Base-by-base conservation (phyloP, 2,329 filamentous ascomycete species). In the Penicillium sp. region DNA sequence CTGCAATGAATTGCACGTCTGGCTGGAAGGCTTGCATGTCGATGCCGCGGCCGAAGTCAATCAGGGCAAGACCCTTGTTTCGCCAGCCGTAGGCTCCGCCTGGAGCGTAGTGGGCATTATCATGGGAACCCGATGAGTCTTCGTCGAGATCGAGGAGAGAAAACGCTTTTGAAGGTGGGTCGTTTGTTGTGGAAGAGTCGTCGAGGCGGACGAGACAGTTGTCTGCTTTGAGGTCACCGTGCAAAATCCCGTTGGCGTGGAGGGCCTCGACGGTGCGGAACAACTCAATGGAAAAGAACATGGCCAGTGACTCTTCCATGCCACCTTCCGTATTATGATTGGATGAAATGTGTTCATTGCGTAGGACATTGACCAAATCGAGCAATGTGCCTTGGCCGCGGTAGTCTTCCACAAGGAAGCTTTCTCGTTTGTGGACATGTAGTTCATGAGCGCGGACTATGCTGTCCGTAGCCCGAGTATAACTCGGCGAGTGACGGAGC, bases 261-360 rank as follows among this genome's bases (percentile, higher is more conserved):
- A 98, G 73, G 0, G 83, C 82, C 67, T 96, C 92, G 3, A 95
- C 76, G 0, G 87, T 94, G 33, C 92, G 84, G 52, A 98, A 75
- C 5, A 98, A 75, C 65, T 98, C 92, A 44, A 96, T 74, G 6
- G 85, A 76, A 67, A 96, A 94, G 71, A 95, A 96, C 87, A 96
- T 95, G 52, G 85, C 86, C 2, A 96, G 72, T 32, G 76, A 74
- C 65, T 98, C 92, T 52, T 98, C 92, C 76, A 98, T 86, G 11
- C 84, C 82, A 2, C 80, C 80, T 22, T 70, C 66, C 7, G 61
- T 55, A 20, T 67, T 65, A 11, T 65, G 61, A 2, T 63, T 56
- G 4, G 76, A 76, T 1, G 75, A 61, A 22, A 61, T 64, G 3
- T 59, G 54, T 46, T 93, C 85, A 12, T 77, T 74, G 28, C 85